A percentile compares a stretch with the other conserved stretches of the same genome.
Evolutionary conservation across 257 asterid genomes (phyloP).

Genomic region (Solanum infundibuliforme): DNA sequence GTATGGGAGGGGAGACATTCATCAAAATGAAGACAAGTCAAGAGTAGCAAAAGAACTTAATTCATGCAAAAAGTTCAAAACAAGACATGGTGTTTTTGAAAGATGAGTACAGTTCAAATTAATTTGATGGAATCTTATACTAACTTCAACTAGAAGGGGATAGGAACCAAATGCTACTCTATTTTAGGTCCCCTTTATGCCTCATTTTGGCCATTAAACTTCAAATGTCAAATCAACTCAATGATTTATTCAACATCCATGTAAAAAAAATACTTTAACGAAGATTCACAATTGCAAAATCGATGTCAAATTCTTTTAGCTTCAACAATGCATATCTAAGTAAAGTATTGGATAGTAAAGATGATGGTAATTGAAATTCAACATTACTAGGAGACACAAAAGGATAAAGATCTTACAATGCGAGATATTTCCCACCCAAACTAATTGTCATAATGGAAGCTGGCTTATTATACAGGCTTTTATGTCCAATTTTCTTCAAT

Average conservation of each 20-base stretch:
- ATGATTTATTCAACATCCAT: neutral
- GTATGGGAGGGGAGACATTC: too few species aligned
- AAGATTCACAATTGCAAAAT: neutral
- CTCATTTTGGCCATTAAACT: neutral
- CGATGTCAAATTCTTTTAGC: neutral
- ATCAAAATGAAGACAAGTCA: neutral
- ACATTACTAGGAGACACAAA: neutral
- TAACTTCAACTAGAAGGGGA: neutral
- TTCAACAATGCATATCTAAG: neutral
- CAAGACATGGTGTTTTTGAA: neutral
- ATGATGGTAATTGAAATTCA: neutral
- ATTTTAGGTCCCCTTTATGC: neutral
- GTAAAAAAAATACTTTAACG: neutral
- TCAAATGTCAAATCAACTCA: neutral
- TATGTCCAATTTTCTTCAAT: conserved; percentile 82
- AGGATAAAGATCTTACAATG: conserved; percentile 43
- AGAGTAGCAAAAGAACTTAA: neutral
- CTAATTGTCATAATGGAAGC: conserved; percentile 71
- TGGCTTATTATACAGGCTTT: conserved; percentile 58
- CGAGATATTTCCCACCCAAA: conserved; percentile 90
- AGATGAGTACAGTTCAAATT: neutral
- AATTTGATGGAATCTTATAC: neutral
- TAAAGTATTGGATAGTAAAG: neutral
- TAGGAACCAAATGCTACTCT: neutral
- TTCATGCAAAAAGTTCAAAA: neutral